Evolutionary conservation across 176 grass and related monocot species (phyloP).

Genomic region (Ananas comosus): DNA sequence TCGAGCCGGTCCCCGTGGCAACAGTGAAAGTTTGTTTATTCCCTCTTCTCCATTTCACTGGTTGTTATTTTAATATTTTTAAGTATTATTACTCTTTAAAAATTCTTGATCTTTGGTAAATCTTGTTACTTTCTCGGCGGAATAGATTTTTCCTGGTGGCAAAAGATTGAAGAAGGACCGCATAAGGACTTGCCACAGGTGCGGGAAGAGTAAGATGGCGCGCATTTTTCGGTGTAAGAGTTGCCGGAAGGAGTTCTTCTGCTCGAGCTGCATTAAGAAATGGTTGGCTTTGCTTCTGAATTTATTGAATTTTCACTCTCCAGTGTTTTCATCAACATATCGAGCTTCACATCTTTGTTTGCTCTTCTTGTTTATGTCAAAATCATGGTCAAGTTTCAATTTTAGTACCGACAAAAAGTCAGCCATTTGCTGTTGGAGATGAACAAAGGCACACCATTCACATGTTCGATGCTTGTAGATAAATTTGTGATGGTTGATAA

Average conservation of each 20-base stretch:
- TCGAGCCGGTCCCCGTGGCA: conserved; percentile 61
- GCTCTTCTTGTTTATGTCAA: too few species aligned
- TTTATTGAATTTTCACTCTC: not conserved
- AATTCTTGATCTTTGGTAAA: not conserved
- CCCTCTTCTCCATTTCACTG: conserved; percentile 5
- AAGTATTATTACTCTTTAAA: not conserved
- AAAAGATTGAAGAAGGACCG: conserved; percentile 22
- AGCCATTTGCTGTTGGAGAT: too few species aligned
- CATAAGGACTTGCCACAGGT: conserved; percentile 56
- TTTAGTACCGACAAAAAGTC: too few species aligned
- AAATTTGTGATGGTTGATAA: too few species aligned
- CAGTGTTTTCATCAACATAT: too few species aligned
- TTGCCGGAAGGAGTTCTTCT: conserved; percentile 66
- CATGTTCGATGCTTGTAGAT: too few species aligned
- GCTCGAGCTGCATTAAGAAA: conserved; percentile 70
- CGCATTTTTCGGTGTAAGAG: conserved; percentile 49
- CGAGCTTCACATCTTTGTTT: too few species aligned
- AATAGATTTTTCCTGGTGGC: conserved; percentile 17
- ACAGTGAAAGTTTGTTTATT: conserved; percentile 53
- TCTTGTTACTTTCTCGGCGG: not conserved
- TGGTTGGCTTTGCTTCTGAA: conserved; percentile 29
- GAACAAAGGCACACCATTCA: too few species aligned
- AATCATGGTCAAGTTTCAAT: too few species aligned
- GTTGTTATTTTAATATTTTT: conserved; percentile 1
- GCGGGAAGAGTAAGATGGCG: conserved; percentile 42